Conservation (phyloP, 73 alveolate species). For the Halteria grandinella region DNA sequence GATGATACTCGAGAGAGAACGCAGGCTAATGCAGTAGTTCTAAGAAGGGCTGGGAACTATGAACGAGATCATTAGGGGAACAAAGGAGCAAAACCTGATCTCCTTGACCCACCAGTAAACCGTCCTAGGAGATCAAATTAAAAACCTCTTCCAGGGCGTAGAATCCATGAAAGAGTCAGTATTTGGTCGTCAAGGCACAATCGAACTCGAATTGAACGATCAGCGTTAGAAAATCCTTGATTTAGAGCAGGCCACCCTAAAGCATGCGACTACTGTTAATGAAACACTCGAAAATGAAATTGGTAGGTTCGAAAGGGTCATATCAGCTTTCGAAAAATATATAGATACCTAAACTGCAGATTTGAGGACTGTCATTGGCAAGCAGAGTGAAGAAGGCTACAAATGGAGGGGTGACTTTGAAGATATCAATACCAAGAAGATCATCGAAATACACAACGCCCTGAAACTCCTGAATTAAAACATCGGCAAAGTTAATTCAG, state of each 20-base stretch:
- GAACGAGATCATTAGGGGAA: slow-evolving; percentile 69
- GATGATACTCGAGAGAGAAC: slow-evolving; percentile 63
- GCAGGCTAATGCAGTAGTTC: slow-evolving; percentile 55
- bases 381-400: slow-evolving; percentile 42
- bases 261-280: slow-evolving; percentile 70
- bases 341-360: slow-evolving; percentile 60
- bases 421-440: slow-evolving; percentile 61
- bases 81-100: slow-evolving; percentile 66
- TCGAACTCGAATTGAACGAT: slow-evolving; percentile 57
- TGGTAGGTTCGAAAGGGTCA: slow-evolving; percentile 65
- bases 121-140: slow-evolving; percentile 55
- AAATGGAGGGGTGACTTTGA: slow-evolving; percentile 70
- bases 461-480: slow-evolving; percentile 56
- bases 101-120: slow-evolving; percentile 56
- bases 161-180: slow-evolving; percentile 62
- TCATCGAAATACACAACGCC: slow-evolving; percentile 64
- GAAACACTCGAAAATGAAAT: slow-evolving; percentile 69
- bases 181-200: slow-evolving; percentile 11
- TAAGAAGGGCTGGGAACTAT: slow-evolving; percentile 71
- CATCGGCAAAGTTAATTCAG: slow-evolving; percentile 48
- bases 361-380: slow-evolving; percentile 27
- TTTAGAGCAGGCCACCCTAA: slow-evolving; percentile 52
- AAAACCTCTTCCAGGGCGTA: slow-evolving; percentile 39
- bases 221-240: slow-evolving; percentile 44
- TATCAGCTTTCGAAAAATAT: slow-evolving; percentile 71